phyloP scores from a whole-genome alignment of 2,329 filamentous ascomycete species.

The Hymenoscyphus occultus region DNA sequence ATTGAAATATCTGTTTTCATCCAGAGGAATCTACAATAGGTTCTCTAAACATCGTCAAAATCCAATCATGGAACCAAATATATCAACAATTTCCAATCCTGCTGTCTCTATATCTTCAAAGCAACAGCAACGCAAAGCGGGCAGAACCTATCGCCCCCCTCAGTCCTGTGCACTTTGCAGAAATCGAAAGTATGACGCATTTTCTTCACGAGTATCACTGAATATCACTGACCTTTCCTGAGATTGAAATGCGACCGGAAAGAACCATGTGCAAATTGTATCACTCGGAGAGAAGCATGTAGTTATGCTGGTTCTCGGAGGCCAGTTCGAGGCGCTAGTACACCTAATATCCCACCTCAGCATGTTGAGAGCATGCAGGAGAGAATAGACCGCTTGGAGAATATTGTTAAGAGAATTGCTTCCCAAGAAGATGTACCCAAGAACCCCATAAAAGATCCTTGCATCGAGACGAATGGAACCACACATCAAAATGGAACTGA shows the following conservation, averaged over 20 bases:
- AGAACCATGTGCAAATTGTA: slow-evolving; percentile 88
- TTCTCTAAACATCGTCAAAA: too few species aligned
- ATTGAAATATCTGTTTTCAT: too few species aligned
- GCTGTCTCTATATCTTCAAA: slow-evolving; percentile 1
- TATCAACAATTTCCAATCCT: background rate
- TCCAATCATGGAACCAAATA: slow-evolving; percentile 6
- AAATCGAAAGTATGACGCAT: slow-evolving; percentile 23
- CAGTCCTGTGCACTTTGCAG: slow-evolving; percentile 26
- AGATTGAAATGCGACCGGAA: slow-evolving; percentile 86
- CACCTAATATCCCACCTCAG: slow-evolving; percentile 70
- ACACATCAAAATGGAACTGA: background rate
- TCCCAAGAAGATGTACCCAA: slow-evolving; percentile 51
- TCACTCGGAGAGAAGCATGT: slow-evolving; percentile 80
- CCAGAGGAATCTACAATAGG: too few species aligned
- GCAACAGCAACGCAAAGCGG: slow-evolving; percentile 16
- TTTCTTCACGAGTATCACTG: background rate
- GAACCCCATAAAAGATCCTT: slow-evolving; percentile 37
- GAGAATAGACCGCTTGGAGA: slow-evolving; percentile 36
- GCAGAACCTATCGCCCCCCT: slow-evolving; percentile 20
- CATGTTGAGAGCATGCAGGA: slow-evolving; percentile 76
- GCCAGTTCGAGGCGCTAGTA: slow-evolving; percentile 54
- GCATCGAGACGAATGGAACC: background rate
- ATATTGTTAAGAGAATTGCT: slow-evolving; percentile 45
- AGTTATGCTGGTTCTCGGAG: slow-evolving; percentile 67
- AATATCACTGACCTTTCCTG: slow-evolving; percentile 6